Percentiles rank a stretch among this genome's conserved stretches.
Conservation (phyloP, 2,329 filamentous ascomycete genomes). For the Endoconidiophora polonica region DNA sequence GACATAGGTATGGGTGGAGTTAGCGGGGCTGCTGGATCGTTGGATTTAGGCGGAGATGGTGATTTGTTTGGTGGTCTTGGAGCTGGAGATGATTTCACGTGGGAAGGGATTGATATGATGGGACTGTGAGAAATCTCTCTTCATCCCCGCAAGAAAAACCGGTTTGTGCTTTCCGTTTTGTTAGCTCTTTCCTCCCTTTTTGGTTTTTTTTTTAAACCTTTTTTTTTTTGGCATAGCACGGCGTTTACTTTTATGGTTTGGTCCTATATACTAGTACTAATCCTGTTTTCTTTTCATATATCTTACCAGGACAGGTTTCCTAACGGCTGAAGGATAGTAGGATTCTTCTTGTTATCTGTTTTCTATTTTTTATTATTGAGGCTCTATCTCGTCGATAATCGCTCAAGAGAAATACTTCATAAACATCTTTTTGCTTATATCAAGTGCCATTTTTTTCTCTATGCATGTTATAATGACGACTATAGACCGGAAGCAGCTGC, state of each 20-base stretch:
- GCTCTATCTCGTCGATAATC: no score
- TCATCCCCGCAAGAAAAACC: not conserved
- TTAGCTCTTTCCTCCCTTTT: not conserved
- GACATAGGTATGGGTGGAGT: conserved; percentile 7
- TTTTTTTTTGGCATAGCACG: not conserved
- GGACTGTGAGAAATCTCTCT: not conserved
- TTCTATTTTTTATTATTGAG: no score
- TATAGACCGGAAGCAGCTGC: no score
- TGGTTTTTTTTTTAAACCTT: not conserved
- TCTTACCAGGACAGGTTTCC: no score
- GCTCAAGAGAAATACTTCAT: no score
- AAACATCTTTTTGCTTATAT: no score
- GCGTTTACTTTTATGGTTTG: not conserved
- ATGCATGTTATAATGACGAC: no score
- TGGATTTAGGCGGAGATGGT: conserved; percentile 7
- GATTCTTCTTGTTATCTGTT: no score
- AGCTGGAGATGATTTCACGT: conserved; percentile 10
- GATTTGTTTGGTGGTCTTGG: conserved; percentile 11
- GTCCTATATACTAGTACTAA: no score
- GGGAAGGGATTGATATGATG: conserved; percentile 11
- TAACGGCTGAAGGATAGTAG: no score
- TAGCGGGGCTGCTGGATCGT: not conserved
- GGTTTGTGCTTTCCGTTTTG: not conserved
- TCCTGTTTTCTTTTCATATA: no score
- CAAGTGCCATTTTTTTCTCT: no score